Evolutionary conservation across 2,329 filamentous ascomycete genomes (phyloP).

Genomic region (Fusarium caatingaense): DNA sequence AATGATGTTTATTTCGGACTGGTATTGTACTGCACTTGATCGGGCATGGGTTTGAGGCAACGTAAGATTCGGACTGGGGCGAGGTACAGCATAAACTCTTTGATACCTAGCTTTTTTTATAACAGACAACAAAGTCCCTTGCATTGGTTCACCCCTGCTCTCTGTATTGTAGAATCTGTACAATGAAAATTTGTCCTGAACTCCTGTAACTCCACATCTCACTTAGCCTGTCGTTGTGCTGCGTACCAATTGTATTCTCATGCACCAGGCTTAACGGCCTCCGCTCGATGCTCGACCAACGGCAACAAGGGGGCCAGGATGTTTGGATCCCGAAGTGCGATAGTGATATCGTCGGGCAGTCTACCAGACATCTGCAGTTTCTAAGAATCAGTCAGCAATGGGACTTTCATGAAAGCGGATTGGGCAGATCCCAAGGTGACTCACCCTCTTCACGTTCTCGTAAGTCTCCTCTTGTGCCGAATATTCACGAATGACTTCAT

Average conservation of each 20-base stretch:
- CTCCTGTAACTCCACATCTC: constrained; percentile 33
- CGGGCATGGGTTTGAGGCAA: constrained; percentile 3
- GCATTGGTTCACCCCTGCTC: constrained; percentile 10
- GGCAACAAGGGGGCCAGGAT: constrained; percentile 76
- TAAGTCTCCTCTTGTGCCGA: constrained; percentile 87
- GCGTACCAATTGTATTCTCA: not conserved
- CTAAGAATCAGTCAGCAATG: constrained; percentile 47
- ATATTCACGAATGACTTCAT: constrained; percentile 88
- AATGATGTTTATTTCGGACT: constrained; percentile 38
- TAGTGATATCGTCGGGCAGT: constrained; percentile 77
- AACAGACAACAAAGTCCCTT: constrained; percentile 37
- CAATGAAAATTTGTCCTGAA: constrained; percentile 15
- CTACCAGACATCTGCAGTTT: constrained; percentile 62
- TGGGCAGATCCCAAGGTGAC: constrained; percentile 36
- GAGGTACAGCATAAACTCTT: constrained; percentile 12
- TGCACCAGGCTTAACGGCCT: constrained; percentile 54
- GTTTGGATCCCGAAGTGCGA: constrained; percentile 83
- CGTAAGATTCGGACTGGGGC: not conserved
- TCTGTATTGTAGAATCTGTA: constrained; percentile 5
- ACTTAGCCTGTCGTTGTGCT: not conserved
- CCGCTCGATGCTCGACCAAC: constrained; percentile 74
- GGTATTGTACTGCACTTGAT: constrained; percentile 21
- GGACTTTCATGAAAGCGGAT: not conserved
- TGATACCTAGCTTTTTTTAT: constrained; percentile 29
- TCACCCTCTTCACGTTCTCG: constrained; percentile 77